A percentile compares a stretch with the other conserved stretches of the same genome.
Conservation (phyloP, 345 rosid genomes). For the Combretum micranthum region DNA sequence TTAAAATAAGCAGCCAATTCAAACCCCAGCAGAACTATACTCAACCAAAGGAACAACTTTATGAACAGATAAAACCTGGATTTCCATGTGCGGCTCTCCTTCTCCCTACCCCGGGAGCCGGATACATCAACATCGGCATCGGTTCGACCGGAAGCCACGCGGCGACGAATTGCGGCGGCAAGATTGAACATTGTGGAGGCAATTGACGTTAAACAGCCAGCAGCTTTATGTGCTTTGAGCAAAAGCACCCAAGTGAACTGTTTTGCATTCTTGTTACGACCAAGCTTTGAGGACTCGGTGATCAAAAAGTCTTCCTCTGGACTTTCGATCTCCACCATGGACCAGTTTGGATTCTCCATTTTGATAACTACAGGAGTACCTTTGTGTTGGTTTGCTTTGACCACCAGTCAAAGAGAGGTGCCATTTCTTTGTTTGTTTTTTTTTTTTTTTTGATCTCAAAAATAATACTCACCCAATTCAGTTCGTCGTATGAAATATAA, state of each 20-base stretch:
- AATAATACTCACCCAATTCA: not conserved
- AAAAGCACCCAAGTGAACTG: slow-evolving; percentile 98
- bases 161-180: slow-evolving; percentile 61
- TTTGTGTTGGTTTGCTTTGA: slow-evolving; percentile 45
- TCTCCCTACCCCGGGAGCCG: slow-evolving; percentile 14
- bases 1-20: slow-evolving; percentile 71
- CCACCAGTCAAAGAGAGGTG: slow-evolving; percentile 83
- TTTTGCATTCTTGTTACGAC: slow-evolving; percentile 81
- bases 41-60: slow-evolving; percentile 62
- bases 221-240: slow-evolving; percentile 87
- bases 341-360: slow-evolving; percentile 99
- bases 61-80: slow-evolving; percentile 60
- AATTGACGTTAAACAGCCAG: slow-evolving; percentile 81
- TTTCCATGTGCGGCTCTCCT: slow-evolving; percentile 36
- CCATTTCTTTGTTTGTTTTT: slow-evolving; percentile 31
- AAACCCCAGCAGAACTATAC: slow-evolving; percentile 52
- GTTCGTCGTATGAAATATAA: not conserved
- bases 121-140: slow-evolving; percentile 35
- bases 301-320: slow-evolving; percentile 70
- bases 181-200: slow-evolving; percentile 63
- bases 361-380: slow-evolving; percentile 95
- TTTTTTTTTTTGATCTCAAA: not conserved
- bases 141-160: slow-evolving; percentile 69
- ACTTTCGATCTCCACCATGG: slow-evolving; percentile 84
- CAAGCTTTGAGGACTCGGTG: slow-evolving; percentile 24